A percentile compares a stretch with the other conserved stretches of the same genome.
Conservation (phyloP, 495 filamentous ascomycete species). For the Acidomyces sp. region DNA sequence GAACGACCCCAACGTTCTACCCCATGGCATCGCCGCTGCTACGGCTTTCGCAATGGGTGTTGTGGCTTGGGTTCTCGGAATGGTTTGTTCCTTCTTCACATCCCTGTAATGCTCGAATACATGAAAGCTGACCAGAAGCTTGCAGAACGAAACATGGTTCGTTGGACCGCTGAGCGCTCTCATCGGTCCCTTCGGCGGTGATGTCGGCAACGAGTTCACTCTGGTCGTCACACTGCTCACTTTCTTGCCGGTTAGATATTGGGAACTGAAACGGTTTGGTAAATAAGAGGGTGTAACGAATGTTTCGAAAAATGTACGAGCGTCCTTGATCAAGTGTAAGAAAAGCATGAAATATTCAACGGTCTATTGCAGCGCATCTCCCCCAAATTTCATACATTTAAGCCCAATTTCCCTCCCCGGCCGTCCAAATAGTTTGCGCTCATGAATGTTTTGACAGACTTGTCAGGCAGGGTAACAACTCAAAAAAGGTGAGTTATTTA, state of each 20-base stretch:
- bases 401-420: too few relatives aligned
- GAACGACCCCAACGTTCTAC: slow-evolving; percentile 36
- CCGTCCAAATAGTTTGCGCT: too few relatives aligned
- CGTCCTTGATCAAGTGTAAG: too few relatives aligned
- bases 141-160: slow-evolving; percentile 28
- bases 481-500: too few relatives aligned
- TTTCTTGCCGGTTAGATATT: slow-evolving; percentile 31
- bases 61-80: slow-evolving; percentile 37
- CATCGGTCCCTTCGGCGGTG: slow-evolving; percentile 33
- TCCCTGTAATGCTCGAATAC: slow-evolving; percentile 41
- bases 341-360: too few relatives aligned
- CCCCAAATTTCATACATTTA: too few relatives aligned
- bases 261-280: slow-evolving; percentile 33
- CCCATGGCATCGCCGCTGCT: slow-evolving; percentile 36
- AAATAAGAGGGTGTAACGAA: too few relatives aligned
- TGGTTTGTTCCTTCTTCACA: slow-evolving; percentile 40
- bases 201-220: slow-evolving; percentile 44
- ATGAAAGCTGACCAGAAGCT: slow-evolving; percentile 26
- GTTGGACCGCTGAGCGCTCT: slow-evolving; percentile 13
- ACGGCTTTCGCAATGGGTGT: slow-evolving; percentile 35
- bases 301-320: too few relatives aligned
- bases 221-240: slow-evolving; percentile 34
- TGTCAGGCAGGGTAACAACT: too few relatives aligned
- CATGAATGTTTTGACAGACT: too few relatives aligned
- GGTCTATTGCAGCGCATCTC: too few relatives aligned